phyloP scores from a whole-genome alignment of 2,329 filamentous ascomycete species.

The Xylariaceae sp. region DNA sequence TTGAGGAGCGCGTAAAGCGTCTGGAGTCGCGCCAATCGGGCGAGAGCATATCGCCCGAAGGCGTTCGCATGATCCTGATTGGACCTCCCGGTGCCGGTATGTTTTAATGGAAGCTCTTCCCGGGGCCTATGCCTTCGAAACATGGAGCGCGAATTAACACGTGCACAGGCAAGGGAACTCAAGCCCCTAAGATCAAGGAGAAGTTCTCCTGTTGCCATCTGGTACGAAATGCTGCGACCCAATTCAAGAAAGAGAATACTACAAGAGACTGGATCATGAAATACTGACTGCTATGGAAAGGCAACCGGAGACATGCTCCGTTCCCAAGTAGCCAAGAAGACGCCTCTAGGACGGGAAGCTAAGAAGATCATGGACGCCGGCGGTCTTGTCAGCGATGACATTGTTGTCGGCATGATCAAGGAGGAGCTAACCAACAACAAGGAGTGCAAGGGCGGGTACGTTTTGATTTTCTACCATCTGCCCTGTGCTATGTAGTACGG shows the following conservation, averaged over 20 bases:
- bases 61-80: conserved; percentile 95
- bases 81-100: conserved; percentile 94
- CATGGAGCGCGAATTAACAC: not conserved
- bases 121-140: not conserved
- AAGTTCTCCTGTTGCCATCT: conserved; percentile 96
- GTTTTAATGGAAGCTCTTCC: conserved; percentile 30
- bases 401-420: conserved; percentile 99
- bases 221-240: conserved; percentile 49
- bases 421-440: conserved; percentile 88
- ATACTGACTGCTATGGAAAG: conserved; percentile 39
- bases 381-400: conserved; percentile 95
- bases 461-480: conserved; percentile 17
- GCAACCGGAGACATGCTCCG: conserved; percentile 99
- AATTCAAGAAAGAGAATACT: not conserved
- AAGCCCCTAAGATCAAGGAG: conserved; percentile 97
- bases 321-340: conserved; percentile 97
- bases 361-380: conserved; percentile 99
- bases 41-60: conserved; percentile 51
- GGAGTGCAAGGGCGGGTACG: conserved; percentile 95
- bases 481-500: too few species aligned
- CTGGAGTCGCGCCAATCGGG: conserved; percentile 71
- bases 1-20: conserved; percentile 81
- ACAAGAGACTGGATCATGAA: not conserved
- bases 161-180: conserved; percentile 86
- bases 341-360: conserved; percentile 84